Evolutionary conservation across 202 grass and related monocot species (phyloP).

Genomic region (Alloteropsis angusta): DNA sequence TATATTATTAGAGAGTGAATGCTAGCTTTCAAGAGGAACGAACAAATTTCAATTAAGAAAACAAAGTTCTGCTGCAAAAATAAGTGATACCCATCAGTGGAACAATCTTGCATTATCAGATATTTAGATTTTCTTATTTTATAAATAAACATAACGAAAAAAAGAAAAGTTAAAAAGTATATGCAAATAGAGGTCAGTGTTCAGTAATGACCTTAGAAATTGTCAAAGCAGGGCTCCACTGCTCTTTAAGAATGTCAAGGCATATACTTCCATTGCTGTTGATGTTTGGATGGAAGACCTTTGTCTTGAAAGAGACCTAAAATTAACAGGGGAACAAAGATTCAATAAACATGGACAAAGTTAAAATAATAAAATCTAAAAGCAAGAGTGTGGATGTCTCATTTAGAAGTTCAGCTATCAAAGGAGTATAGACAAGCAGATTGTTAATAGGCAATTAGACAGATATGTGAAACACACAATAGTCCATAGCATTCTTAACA

Average conservation of each 20-base stretch:
- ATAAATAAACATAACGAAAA: background rate
- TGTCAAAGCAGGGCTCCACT: constrained; percentile 88
- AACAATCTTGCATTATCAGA: background rate
- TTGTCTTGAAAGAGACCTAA: constrained; percentile 79
- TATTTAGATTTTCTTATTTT: background rate
- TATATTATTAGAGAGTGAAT: background rate
- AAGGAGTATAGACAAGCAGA: background rate
- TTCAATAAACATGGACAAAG: background rate
- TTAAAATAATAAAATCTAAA: too few species aligned
- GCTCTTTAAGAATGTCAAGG: constrained; percentile 89
- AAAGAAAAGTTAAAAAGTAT: background rate
- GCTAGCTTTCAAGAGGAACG: background rate
- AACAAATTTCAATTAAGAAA: background rate
- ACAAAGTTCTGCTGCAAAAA: background rate
- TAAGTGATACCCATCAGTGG: background rate
- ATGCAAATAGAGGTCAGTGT: background rate
- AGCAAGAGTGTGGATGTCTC: too few species aligned
- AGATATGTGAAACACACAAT: background rate
- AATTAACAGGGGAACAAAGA: background rate
- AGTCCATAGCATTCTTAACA: background rate
- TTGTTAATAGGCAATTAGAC: background rate
- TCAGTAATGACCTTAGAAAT: constrained; percentile 78
- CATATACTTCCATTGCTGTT: constrained; percentile 92
- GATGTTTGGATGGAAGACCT: constrained; percentile 84
- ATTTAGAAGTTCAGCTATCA: background rate